Conservation (phyloP, 805 yeast species). For the Cyberlindnera americana region DNA sequence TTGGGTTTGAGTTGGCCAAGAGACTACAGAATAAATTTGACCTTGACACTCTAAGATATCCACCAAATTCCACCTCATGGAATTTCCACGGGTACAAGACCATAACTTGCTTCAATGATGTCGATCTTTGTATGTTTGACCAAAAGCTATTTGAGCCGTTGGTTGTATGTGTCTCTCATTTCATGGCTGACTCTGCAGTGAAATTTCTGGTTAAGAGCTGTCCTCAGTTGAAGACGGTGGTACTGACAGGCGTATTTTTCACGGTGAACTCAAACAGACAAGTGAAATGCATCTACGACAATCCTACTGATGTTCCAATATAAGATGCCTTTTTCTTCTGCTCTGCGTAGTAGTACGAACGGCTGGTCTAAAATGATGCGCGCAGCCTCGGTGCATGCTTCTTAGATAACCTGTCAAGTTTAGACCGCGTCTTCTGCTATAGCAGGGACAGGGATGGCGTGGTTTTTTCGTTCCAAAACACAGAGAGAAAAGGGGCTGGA, state of each 20-base stretch:
- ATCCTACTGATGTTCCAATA: background rate
- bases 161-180: constrained; percentile 42
- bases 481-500: too few species aligned
- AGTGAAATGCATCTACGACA: constrained; percentile 28
- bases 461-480: too few species aligned
- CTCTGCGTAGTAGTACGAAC: too few species aligned
- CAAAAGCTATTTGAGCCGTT: constrained; percentile 40
- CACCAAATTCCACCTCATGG: constrained; percentile 40
- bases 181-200: constrained; percentile 42
- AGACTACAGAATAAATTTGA: constrained; percentile 33
- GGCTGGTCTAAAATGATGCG: too few species aligned
- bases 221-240: constrained; percentile 33
- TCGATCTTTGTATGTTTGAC: constrained; percentile 39
- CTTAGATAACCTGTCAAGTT: too few species aligned
- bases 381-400: too few species aligned
- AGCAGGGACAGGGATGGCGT: too few species aligned
- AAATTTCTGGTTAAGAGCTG: constrained; percentile 30
- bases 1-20: constrained; percentile 41
- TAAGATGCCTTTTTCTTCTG: too few species aligned
- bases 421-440: too few species aligned
- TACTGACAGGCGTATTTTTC: constrained; percentile 43
- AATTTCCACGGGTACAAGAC: constrained; percentile 45
- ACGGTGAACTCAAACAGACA: constrained; percentile 18
- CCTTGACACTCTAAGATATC: constrained; percentile 29
- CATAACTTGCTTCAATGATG: constrained; percentile 37